These are phyloP conservation scores for Lactarius akahatsu DNA, from an alignment of 768 basidiomycete species.

Conservation along the genomic window DNA sequence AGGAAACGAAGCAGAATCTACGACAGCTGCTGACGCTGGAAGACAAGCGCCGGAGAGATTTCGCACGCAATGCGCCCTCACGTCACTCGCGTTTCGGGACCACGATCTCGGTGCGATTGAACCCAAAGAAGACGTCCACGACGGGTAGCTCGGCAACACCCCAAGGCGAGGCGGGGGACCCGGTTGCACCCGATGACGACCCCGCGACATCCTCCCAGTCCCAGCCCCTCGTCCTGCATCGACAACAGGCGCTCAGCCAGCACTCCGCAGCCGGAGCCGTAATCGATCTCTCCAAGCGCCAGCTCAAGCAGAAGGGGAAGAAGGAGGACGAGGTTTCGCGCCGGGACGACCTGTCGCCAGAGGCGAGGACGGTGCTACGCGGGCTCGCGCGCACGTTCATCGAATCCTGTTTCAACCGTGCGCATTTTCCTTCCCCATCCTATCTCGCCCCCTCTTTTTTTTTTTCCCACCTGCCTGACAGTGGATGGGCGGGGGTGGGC, in stretches of 20 bases:
- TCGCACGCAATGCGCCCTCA: slow-evolving; percentile 56
- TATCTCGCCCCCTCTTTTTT: background rate
- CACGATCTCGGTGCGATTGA: slow-evolving; percentile 79
- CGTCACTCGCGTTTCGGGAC: slow-evolving; percentile 97
- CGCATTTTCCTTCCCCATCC: slow-evolving; percentile 37
- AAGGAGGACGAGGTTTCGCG: slow-evolving; percentile 68
- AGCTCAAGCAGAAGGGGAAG: slow-evolving; percentile 57
- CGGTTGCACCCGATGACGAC: slow-evolving; percentile 26
- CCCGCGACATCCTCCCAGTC: slow-evolving; percentile 35
- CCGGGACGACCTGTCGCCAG: slow-evolving; percentile 64
- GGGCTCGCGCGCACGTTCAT: slow-evolving; percentile 71
- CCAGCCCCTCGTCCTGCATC: slow-evolving; percentile 74
- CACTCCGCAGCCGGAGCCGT: slow-evolving; percentile 66
- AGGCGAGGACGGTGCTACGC: slow-evolving; percentile 65
- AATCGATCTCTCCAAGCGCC: slow-evolving; percentile 54
- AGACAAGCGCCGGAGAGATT: slow-evolving; percentile 57
- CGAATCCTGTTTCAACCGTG: slow-evolving; percentile 86
- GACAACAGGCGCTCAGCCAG: slow-evolving; percentile 72
- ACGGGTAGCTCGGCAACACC: slow-evolving; percentile 30
- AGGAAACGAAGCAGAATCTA: slow-evolving; percentile 71
- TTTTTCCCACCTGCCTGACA: background rate
- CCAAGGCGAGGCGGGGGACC: slow-evolving; percentile 32
- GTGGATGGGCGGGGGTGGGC: background rate
- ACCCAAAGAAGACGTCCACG: slow-evolving; percentile 45
- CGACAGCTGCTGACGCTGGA: slow-evolving; percentile 78